Evolutionary conservation across 108 stramenopile genomes (phyloP).

Genomic region (Skeletonema grethae): DNA sequence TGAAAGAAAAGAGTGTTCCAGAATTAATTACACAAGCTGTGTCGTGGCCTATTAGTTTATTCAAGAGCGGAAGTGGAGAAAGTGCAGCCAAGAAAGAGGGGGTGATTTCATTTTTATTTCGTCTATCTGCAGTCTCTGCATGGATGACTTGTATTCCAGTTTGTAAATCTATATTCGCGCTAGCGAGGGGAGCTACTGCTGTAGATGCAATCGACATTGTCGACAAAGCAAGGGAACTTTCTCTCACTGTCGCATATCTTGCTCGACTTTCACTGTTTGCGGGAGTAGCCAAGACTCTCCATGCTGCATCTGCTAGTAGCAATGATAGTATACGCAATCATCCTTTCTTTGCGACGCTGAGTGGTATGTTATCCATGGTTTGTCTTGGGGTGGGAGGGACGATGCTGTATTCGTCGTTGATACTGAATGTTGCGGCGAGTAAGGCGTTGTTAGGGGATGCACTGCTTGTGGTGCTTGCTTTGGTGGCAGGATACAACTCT

Average conservation of each 20-base stretch:
- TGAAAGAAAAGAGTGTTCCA: slow-evolving; percentile 12
- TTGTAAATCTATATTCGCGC: slow-evolving; percentile 4
- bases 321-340: slow-evolving; percentile 4
- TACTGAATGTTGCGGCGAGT: not conserved
- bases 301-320: not conserved
- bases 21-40: slow-evolving; percentile 1
- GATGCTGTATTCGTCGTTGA: slow-evolving; percentile 13
- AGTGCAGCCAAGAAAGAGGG: slow-evolving; percentile 1
- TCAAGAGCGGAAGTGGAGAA: slow-evolving; percentile 1
- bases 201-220: slow-evolving; percentile 7
- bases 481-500: slow-evolving; percentile 1
- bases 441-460: slow-evolving; percentile 6
- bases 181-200: slow-evolving; percentile 5
- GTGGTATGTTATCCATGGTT: slow-evolving; percentile 19
- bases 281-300: slow-evolving; percentile 21
- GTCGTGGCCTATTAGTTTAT: slow-evolving; percentile 18
- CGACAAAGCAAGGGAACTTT: slow-evolving; percentile 31
- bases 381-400: slow-evolving; percentile 30
- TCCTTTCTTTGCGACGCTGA: slow-evolving; percentile 30
- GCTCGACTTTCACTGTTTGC: slow-evolving; percentile 29
- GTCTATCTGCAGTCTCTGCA: slow-evolving; percentile 14
- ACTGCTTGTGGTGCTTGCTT: slow-evolving; percentile 10
- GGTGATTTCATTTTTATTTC: slow-evolving; percentile 14
- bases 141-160: slow-evolving; percentile 36
- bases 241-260: slow-evolving; percentile 32